Evolutionary conservation across 2,329 filamentous ascomycete species (phyloP).

Genomic region (Trichoderma oligosporum): DNA sequence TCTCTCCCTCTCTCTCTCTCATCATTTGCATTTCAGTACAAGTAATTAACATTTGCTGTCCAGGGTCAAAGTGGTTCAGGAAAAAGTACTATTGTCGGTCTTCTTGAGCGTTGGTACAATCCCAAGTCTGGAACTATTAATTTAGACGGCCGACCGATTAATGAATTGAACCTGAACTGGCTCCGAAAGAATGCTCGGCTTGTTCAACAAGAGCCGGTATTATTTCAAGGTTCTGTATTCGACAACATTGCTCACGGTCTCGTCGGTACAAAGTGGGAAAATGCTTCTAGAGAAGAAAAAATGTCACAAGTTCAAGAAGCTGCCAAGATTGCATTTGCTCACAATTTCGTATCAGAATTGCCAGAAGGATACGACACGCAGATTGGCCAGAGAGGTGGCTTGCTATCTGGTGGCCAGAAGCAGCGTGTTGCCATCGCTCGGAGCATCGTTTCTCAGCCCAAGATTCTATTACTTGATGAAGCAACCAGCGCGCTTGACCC

Average conservation of each 20-base stretch:
- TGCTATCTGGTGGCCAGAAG: conserved; percentile 63
- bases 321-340: conserved; percentile 47
- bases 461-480: conserved; percentile 62
- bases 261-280: conserved; percentile 38
- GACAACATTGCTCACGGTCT: conserved; percentile 53
- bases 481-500: conserved; percentile 55
- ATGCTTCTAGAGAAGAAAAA: conserved; percentile 40
- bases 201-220: conserved; percentile 42
- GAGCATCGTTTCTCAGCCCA: conserved; percentile 40
- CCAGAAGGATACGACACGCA: conserved; percentile 50
- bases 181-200: conserved; percentile 37
- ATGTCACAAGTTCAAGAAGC: conserved; percentile 43
- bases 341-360: conserved; percentile 47
- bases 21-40: too few species aligned
- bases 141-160: conserved; percentile 35
- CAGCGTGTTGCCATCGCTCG: conserved; percentile 59
- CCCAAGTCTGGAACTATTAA: conserved; percentile 33
- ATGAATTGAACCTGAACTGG: conserved; percentile 38
- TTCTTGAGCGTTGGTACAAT: conserved; percentile 41
- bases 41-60: neutral
- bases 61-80: conserved; percentile 38
- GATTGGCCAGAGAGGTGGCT: conserved; percentile 60
- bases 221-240: conserved; percentile 48
- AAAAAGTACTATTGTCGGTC: conserved; percentile 39
- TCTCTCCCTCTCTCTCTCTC: too few species aligned